Percentiles rank a stretch among this genome's conserved stretches.
Evolutionary conservation across 345 rosid genomes (phyloP).

Genomic region (Eucalyptus pauciflora): DNA sequence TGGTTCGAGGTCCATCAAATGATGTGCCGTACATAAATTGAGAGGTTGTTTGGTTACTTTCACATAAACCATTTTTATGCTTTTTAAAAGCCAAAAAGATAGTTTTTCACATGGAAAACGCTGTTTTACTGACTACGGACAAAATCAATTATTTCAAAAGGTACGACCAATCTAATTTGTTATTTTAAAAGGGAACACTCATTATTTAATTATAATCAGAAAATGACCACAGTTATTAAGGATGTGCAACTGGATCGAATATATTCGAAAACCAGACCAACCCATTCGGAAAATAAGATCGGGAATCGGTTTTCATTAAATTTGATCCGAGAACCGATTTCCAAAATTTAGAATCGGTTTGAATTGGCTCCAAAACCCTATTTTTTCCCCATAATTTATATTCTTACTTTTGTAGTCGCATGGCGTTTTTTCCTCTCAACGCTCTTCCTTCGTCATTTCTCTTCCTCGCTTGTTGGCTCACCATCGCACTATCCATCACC

Average conservation of each 20-base stretch:
- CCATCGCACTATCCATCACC: no score
- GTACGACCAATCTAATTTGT: background rate
- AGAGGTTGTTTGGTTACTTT: background rate
- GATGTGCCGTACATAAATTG: background rate
- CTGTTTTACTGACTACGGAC: background rate
- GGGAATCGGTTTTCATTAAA: no score
- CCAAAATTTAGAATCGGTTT: no score
- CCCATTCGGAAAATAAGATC: fast-evolving
- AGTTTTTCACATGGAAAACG: background rate
- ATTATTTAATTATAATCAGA: background rate
- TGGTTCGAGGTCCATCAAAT: background rate
- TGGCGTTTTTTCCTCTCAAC: no score
- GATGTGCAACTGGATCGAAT: no score
- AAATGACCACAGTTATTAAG: background rate
- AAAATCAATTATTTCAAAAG: background rate
- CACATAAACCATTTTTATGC: background rate
- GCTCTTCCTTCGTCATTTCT: no score
- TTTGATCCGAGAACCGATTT: fast-evolving
- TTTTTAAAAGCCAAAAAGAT: background rate
- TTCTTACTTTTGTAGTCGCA: no score
- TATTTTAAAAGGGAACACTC: background rate
- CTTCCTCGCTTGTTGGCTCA: no score
- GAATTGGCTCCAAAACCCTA: no score
- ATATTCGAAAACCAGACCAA: fast-evolving
- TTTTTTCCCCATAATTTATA: fast-evolving